These are phyloP conservation scores for Coix lacrymajobi DNA, from an alignment of 176 grass and related monocot genomes.

Conservation along the genomic window DNA sequence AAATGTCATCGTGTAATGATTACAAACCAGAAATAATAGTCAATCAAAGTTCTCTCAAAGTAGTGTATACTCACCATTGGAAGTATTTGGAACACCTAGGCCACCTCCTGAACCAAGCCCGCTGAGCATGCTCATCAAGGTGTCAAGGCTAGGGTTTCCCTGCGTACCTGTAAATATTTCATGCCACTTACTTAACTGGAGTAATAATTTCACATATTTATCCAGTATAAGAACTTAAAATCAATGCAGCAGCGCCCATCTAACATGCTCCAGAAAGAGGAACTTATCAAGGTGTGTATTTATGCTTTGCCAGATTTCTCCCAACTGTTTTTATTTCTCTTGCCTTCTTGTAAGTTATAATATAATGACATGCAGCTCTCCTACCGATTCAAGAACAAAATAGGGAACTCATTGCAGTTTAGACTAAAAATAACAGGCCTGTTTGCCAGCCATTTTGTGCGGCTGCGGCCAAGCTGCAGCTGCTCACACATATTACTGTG, in stretches of 20 bases:
- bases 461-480: no score
- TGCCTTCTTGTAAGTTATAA: neutral
- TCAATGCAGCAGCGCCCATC: neutral
- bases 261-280: neutral
- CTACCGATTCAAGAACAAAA: neutral
- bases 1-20: neutral
- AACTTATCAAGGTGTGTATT: neutral
- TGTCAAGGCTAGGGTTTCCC: conserved; percentile 56
- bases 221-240: neutral
- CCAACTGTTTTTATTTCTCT: neutral
- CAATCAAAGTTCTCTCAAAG: neutral
- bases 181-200: neutral
- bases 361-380: neutral
- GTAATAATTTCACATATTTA: neutral
- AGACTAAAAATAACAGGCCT: neutral
- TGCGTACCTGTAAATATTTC: conserved; percentile 38
- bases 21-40: neutral
- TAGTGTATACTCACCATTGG: conserved; percentile 59
- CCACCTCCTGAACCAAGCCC: conserved; percentile 84
- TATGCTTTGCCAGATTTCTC: neutral
- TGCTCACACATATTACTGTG: no score
- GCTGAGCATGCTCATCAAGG: conserved; percentile 88
- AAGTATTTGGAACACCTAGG: conserved; percentile 50
- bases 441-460: no score
- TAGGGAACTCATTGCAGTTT: neutral